phyloP scores from a whole-genome alignment of 768 basidiomycete genomes.

The Glaciozyma antarctica region DNA sequence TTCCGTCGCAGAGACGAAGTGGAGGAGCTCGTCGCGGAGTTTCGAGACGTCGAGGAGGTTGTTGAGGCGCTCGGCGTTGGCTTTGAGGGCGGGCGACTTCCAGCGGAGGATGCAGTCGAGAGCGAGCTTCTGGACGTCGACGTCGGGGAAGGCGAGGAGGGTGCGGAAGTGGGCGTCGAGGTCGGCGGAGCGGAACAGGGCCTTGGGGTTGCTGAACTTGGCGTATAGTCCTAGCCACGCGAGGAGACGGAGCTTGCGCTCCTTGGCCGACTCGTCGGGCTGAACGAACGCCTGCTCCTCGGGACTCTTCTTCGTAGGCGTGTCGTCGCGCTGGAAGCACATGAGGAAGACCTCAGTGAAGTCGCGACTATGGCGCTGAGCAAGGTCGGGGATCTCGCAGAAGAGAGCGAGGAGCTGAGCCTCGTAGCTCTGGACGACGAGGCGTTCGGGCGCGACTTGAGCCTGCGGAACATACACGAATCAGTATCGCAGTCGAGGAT shows the following conservation, averaged over 20 bases:
- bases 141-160: constrained; percentile 78
- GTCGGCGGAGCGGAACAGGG: constrained; percentile 57
- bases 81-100: constrained; percentile 50
- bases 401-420: constrained; percentile 64
- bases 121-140: constrained; percentile 61
- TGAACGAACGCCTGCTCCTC: constrained; percentile 28
- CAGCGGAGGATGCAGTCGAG: constrained; percentile 73
- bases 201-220: constrained; percentile 89
- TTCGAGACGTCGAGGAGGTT: constrained; percentile 69
- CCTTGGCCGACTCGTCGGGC: constrained; percentile 26
- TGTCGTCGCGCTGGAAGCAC: constrained; percentile 35
- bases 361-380: constrained; percentile 79
- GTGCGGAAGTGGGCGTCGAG: constrained; percentile 58
- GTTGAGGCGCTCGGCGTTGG: constrained; percentile 57
- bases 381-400: constrained; percentile 58
- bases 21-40: constrained; percentile 78
- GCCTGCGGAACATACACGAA: constrained; percentile 29
- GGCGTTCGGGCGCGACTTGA: constrained; percentile 46
- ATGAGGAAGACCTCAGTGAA: constrained; percentile 74
- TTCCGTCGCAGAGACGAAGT: constrained; percentile 53
- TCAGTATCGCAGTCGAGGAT: too few species aligned
- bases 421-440: constrained; percentile 70
- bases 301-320: constrained; percentile 23
- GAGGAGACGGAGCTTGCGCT: constrained; percentile 51
- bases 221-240: constrained; percentile 77